Percentiles rank a stretch among this genome's conserved stretches.
phyloP scores from a whole-genome alignment of 345 rosid genomes.

The Brassica napus region Da-Ae NC_063434.1:8921001-8921500 shows the following conservation, averaged over 20 bases:
- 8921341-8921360: conserved; percentile 54
- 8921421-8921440: conserved; percentile 41
- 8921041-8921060: neutral
- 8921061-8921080: neutral
- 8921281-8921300: conserved; percentile 53
- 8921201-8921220: conserved; percentile 26
- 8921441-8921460: conserved; percentile 43
- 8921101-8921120: neutral
- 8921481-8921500: conserved; percentile 60
- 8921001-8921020: neutral
- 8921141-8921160: neutral
- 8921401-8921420: conserved; percentile 48
- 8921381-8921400: conserved; percentile 60
- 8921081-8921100: neutral
- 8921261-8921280: conserved; percentile 59
- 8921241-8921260: conserved; percentile 42
- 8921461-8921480: conserved; percentile 61
- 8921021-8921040: neutral
- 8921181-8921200: conserved; percentile 24
- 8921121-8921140: neutral
- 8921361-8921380: conserved; percentile 83
- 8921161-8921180: conserved; percentile 41
- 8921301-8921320: conserved; percentile 53
- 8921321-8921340: conserved; percentile 67
- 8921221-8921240: conserved; percentile 24